Evolutionary conservation across 1,284 basidiomycete species (phyloP).

Genomic region (Trametes pubescens): DNA sequence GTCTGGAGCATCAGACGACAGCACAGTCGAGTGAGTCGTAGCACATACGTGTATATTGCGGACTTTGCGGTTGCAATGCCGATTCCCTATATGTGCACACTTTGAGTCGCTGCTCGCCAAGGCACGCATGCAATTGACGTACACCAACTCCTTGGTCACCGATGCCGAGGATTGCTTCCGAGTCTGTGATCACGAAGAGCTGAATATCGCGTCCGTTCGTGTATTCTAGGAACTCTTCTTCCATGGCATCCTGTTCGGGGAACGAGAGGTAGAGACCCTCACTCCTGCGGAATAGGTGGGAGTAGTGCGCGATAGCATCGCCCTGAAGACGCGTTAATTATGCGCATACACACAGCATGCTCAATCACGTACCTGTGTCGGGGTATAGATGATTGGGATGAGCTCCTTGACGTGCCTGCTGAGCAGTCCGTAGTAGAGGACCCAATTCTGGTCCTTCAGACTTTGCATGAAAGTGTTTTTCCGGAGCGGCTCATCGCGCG

Average conservation of each 20-base stretch:
- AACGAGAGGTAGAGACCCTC: slow-evolving; percentile 76
- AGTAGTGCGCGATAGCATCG: slow-evolving; percentile 78
- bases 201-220: slow-evolving; percentile 68
- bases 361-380: slow-evolving; percentile 60
- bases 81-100: slow-evolving; percentile 49
- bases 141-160: slow-evolving; percentile 81
- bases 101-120: background rate
- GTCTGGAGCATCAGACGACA: background rate
- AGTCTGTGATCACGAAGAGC: slow-evolving; percentile 83
- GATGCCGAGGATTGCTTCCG: slow-evolving; percentile 86
- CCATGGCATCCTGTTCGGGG: slow-evolving; percentile 74
- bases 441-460: slow-evolving; percentile 79
- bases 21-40: background rate
- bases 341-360: background rate
- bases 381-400: slow-evolving; percentile 81
- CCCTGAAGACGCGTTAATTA: background rate
- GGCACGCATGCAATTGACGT: slow-evolving; percentile 28
- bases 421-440: slow-evolving; percentile 78
- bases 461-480: slow-evolving; percentile 81
- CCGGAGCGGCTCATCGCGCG: slow-evolving; percentile 56
- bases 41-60: slow-evolving; percentile 78
- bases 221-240: slow-evolving; percentile 75
- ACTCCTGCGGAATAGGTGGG: slow-evolving; percentile 81
- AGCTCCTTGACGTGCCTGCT: slow-evolving; percentile 75
- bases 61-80: slow-evolving; percentile 88